Conservation (phyloP, 2,329 filamentous ascomycete species). For the Arthrobotrys entomopaga region DNA sequence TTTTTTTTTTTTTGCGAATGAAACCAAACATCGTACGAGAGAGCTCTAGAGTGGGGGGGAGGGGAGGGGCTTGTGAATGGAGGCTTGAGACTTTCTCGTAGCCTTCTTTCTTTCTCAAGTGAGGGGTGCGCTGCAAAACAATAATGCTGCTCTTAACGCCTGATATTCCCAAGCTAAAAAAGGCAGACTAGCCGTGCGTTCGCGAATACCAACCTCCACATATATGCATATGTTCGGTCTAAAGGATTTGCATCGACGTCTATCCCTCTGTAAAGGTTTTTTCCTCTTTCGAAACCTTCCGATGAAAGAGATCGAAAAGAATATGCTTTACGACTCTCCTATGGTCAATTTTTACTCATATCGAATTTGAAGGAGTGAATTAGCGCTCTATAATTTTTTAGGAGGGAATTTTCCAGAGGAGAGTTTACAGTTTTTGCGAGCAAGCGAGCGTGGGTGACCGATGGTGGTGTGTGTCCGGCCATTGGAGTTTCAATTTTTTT, state of each 20-base stretch:
- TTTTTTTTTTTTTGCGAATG: constrained; percentile 29
- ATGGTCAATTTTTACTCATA: too few species aligned
- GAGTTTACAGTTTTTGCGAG: too few species aligned
- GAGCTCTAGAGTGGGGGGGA: background rate
- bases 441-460: too few species aligned
- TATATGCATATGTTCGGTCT: too few species aligned
- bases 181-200: constrained; percentile 14
- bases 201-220: constrained; percentile 11
- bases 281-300: too few species aligned
- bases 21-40: constrained; percentile 38
- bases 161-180: constrained; percentile 13
- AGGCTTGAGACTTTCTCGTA: background rate
- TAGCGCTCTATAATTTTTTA: too few species aligned
- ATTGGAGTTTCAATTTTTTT: background rate
- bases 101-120: constrained; percentile 2
- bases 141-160: constrained; percentile 8
- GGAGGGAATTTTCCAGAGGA: too few species aligned
- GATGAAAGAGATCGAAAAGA: too few species aligned
- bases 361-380: too few species aligned
- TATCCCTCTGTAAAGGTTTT: too few species aligned
- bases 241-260: too few species aligned
- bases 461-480: background rate
- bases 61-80: background rate
- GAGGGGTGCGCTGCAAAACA: constrained; percentile 40
- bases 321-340: too few species aligned